phyloP scores from a whole-genome alignment of 2,329 filamentous ascomycete genomes.

The Graphilbum sp. region DNA sequence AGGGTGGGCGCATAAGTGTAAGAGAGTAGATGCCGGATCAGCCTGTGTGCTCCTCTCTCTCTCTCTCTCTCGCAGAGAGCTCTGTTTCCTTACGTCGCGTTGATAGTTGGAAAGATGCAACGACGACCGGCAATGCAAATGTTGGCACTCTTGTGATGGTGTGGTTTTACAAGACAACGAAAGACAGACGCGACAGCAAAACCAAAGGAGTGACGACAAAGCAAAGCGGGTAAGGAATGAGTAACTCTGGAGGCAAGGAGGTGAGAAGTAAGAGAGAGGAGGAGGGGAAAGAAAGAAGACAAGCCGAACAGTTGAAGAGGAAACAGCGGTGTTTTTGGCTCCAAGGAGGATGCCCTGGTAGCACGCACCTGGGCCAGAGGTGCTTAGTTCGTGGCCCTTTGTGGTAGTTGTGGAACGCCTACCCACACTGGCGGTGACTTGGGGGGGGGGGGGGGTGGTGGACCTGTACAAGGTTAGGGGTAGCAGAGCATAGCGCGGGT shows the following conservation, averaged over 20 bases:
- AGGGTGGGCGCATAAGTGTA: background rate
- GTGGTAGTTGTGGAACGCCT: slow-evolving; percentile 6
- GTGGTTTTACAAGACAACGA: background rate
- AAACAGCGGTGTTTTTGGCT: slow-evolving; percentile 6
- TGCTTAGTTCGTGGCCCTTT: too few relatives aligned
- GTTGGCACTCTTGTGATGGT: background rate
- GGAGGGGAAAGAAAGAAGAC: background rate
- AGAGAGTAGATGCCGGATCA: background rate
- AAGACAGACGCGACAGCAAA: background rate
- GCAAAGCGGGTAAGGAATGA: slow-evolving; percentile 7
- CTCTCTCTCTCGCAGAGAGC: too few relatives aligned
- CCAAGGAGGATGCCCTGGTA: background rate
- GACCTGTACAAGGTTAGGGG: too few relatives aligned
- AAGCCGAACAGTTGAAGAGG: background rate
- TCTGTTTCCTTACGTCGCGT: too few relatives aligned
- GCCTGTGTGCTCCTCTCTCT: too few relatives aligned
- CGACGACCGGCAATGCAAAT: background rate
- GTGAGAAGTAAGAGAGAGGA: slow-evolving; percentile 1
- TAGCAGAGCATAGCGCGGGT: too few relatives aligned
- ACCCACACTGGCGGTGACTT: slow-evolving; percentile 8
- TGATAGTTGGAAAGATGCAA: too few relatives aligned
- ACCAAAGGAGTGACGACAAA: slow-evolving; percentile 2
- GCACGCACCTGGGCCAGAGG: too few relatives aligned
- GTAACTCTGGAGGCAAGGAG: slow-evolving; percentile 1
- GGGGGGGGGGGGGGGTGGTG: slow-evolving; percentile 3